Conservation (phyloP, 768 basidiomycete genomes). For the Mrakia blollopis region DNA sequence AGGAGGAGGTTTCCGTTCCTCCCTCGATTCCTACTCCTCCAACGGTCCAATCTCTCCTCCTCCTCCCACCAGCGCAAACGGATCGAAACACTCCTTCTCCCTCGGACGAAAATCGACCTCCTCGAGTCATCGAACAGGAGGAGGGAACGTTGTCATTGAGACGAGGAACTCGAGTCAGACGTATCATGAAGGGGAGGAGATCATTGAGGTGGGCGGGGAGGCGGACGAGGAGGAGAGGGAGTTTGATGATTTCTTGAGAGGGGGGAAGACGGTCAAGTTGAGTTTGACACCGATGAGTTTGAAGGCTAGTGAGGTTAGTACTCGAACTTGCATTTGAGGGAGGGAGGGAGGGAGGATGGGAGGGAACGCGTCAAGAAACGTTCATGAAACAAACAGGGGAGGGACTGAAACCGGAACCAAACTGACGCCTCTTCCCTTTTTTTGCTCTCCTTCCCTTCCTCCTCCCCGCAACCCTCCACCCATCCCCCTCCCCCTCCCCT, state of each 20-base stretch:
- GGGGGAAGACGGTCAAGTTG: constrained; percentile 25
- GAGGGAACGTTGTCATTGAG: neutral
- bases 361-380: neutral
- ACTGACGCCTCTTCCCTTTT: neutral
- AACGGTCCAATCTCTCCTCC: neutral
- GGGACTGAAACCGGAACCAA: neutral
- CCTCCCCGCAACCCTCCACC: neutral
- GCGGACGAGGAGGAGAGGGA: constrained; percentile 2
- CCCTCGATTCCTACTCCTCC: constrained; percentile 8
- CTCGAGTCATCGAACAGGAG: neutral
- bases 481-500: neutral
- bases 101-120: constrained; percentile 18
- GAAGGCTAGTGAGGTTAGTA: constrained; percentile 19
- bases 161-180: neutral
- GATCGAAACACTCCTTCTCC: constrained; percentile 15
- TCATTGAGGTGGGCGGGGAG: neutral
- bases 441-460: neutral
- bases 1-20: neutral
- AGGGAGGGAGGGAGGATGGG: no score
- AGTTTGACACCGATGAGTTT: constrained; percentile 23
- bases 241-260: constrained; percentile 27
- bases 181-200: neutral
- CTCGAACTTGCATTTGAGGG: neutral
- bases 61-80: neutral
- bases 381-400: no score